A percentile compares a stretch with the other conserved stretches of the same genome.
phyloP scores from a whole-genome alignment of 140 eudicot genomes.

The Ambrosia hybrid region DNA sequence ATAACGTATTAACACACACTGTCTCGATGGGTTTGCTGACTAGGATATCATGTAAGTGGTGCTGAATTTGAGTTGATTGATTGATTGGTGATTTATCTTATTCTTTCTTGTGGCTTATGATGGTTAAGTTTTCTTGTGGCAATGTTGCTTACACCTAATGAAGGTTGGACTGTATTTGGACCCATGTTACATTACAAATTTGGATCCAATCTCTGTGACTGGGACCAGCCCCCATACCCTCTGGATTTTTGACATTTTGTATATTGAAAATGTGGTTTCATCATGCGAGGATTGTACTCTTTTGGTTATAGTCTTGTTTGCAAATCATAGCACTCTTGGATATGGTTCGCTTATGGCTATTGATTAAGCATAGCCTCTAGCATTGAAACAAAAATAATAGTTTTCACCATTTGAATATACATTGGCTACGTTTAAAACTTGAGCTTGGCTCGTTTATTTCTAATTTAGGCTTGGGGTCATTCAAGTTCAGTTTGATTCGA shows the following conservation, averaged over 20 bases:
- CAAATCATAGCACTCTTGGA: background rate
- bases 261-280: constrained; percentile 14
- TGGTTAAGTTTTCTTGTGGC: constrained; percentile 25
- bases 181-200: constrained; percentile 26
- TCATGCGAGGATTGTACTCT: constrained; percentile 7
- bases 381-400: no score
- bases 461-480: no score
- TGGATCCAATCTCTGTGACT: constrained; percentile 44
- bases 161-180: constrained; percentile 17
- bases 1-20: background rate
- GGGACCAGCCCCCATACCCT: constrained; percentile 25
- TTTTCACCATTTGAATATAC: no score
- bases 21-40: constrained; percentile 26
- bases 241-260: constrained; percentile 16
- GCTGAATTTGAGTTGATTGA: constrained; percentile 14
- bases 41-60: constrained; percentile 25
- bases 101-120: constrained; percentile 25
- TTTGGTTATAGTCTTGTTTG: background rate
- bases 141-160: constrained; percentile 31
- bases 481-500: no score
- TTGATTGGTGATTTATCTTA: constrained; percentile 21
- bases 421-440: no score
- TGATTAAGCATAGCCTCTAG: no score
- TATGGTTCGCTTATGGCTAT: no score
- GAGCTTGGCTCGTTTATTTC: no score